Base-by-base conservation (phyloP, 2,329 filamentous ascomycete species). In the Sarocladium kiliense region DNA sequence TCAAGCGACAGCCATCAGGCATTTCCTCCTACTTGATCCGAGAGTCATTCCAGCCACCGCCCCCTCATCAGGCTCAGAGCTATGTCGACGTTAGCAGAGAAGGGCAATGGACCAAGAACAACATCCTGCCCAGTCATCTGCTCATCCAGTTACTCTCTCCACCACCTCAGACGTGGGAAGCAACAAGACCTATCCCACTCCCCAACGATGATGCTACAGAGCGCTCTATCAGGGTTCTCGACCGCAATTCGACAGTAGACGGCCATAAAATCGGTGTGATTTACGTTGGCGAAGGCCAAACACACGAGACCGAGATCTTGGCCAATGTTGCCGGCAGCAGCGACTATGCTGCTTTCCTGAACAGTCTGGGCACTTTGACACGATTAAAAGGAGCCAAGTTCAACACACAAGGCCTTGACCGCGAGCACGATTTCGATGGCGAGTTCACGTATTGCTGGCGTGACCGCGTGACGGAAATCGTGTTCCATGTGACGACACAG, bases 231-330 rank as follows among this genome's bases (percentile, higher is more conserved):
- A 81, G 82, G 36, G 78, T 84, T 12, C 95, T 99, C 68, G 94
- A 99, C 69, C 85, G 87, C 30, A 95, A 85, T 60, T 88, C 93
- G 36, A 92, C 91, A 9, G 87, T 99, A 3, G 94, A 99, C 69
- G 91, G 91, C 6, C 91, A 97, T 77, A 97, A 96, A 71, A 88
- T 96, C 41, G 94, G 94, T 16, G 88, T 99, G 21, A 86, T 99
- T 39, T 99, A 97, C 69, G 87, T 97, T 59, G 91, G 88, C 54
- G 87, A 95, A 63, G 87, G 88, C 6, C 94, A 99, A 71, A 90
- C 82, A 1, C 74, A 85, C 1, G 94, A 97, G 68, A 75, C 78
- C 1, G 90, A 95, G 55, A 96, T 97, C 34, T 79, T 99, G 26
- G 82, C 88, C 63, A 99, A 99, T 61, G 84, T 89, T 3, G 86